Conservation (phyloP, 1,139 yeast genomes). For the Scheffersomyces parashehatae region DNA sequence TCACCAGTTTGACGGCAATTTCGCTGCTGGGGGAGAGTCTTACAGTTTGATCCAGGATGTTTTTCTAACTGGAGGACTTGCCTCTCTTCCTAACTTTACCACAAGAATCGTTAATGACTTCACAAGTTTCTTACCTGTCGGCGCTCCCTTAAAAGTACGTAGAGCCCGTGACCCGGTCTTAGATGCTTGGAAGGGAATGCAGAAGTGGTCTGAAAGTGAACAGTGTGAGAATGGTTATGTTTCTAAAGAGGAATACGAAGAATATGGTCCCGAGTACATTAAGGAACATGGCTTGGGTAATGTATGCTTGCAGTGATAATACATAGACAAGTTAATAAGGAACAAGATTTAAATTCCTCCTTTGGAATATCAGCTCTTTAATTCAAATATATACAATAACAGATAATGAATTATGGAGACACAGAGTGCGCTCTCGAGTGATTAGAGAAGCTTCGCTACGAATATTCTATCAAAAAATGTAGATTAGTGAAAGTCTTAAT, state of each 20-base stretch:
- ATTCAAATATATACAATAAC: no score
- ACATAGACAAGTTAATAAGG: background rate
- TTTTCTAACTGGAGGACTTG: conserved; percentile 85
- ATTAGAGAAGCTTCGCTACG: conserved; percentile 4
- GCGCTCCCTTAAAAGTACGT: conserved; percentile 60
- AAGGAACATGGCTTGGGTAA: conserved; percentile 87
- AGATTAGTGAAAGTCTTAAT: background rate
- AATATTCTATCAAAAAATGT: background rate
- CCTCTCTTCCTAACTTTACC: conserved; percentile 63
- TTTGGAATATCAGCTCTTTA: no score
- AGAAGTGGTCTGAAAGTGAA: conserved; percentile 62
- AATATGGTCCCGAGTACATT: conserved; percentile 85
- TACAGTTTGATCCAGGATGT: conserved; percentile 59
- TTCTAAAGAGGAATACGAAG: conserved; percentile 75
- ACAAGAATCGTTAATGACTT: conserved; percentile 69
- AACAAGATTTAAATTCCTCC: no score
- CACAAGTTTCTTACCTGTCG: conserved; percentile 68
- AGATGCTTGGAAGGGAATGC: conserved; percentile 97
- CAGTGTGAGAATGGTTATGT: conserved; percentile 54
- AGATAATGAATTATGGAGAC: no score
- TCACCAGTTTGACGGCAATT: conserved; percentile 57
- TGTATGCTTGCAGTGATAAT: conserved; percentile 30
- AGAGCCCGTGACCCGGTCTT: conserved; percentile 64
- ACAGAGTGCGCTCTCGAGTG: no score
- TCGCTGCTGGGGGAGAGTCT: conserved; percentile 54